phyloP scores from a whole-genome alignment of 768 basidiomycete species.

The Collybia nuda region DNA sequence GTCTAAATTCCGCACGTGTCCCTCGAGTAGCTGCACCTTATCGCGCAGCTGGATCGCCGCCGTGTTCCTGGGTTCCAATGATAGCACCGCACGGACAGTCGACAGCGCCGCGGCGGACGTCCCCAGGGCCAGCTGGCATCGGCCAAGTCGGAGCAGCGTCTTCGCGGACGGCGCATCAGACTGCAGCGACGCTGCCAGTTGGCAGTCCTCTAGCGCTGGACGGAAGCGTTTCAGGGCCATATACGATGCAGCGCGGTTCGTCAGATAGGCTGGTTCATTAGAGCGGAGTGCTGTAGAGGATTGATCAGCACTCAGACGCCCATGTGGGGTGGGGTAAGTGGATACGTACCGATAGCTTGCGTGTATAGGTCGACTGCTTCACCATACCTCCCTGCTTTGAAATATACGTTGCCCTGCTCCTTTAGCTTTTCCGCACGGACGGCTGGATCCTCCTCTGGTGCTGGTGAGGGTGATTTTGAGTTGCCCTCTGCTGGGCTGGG shows the following conservation, averaged over 20 bases:
- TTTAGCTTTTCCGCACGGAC: conserved; percentile 63
- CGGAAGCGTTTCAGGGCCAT: conserved; percentile 81
- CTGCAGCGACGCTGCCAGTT: conserved; percentile 69
- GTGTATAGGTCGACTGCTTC: conserved; percentile 77
- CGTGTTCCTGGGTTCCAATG: conserved; percentile 61
- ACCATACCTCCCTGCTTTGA: conserved; percentile 62
- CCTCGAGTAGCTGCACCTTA: conserved; percentile 60
- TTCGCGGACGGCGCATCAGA: conserved; percentile 61
- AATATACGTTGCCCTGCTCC: conserved; percentile 74
- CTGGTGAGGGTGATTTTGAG: conserved; percentile 21
- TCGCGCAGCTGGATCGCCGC: conserved; percentile 60
- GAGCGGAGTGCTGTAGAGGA: conserved; percentile 52
- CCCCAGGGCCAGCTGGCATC: conserved; percentile 83
- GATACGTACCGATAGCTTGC: conserved; percentile 61
- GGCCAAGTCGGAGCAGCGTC: conserved; percentile 78
- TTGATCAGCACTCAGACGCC: neutral
- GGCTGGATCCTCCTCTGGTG: conserved; percentile 34
- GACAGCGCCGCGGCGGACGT: conserved; percentile 65
- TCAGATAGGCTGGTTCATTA: conserved; percentile 72
- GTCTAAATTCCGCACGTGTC: conserved; percentile 65
- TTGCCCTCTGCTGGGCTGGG: conserved; percentile 7
- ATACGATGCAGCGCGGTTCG: conserved; percentile 84
- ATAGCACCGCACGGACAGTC: conserved; percentile 59
- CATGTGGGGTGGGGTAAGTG: neutral
- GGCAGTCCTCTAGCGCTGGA: conserved; percentile 76